These are phyloP conservation scores for Chaetomium olivaceum DNA, from an alignment of 2,329 filamentous ascomycete genomes.

Conservation along the genomic window DNA sequence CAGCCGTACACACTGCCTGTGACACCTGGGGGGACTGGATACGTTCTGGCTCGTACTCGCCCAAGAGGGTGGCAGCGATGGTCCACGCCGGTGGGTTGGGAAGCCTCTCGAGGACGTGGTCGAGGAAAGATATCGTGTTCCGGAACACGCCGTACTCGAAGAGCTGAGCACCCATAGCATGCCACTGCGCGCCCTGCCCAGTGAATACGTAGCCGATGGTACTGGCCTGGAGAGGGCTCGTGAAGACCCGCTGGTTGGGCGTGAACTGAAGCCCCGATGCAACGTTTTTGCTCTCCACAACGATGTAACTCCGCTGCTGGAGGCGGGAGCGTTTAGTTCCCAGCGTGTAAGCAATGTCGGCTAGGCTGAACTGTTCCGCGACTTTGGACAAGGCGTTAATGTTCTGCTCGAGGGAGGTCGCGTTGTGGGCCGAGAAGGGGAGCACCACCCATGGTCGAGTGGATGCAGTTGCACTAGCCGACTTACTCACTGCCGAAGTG, in stretches of 20 bases:
- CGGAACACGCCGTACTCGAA: constrained; percentile 15
- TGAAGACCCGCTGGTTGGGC: not conserved
- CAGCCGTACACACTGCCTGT: constrained; percentile 36
- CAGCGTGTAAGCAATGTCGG: constrained; percentile 15
- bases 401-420: not conserved
- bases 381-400: not conserved
- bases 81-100: not conserved
- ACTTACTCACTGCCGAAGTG: not conserved
- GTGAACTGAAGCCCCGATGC: not conserved
- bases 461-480: not conserved
- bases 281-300: not conserved
- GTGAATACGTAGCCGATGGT: not conserved
- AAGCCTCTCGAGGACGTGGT: not conserved
- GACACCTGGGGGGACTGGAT: not conserved
- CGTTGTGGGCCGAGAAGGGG: not conserved
- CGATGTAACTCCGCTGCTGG: constrained; percentile 25
- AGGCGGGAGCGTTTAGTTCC: constrained; percentile 36
- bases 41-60: not conserved
- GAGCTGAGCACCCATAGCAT: constrained; percentile 33
- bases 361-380: not conserved
- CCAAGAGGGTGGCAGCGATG: not conserved
- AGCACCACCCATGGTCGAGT: not conserved
- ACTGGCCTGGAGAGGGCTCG: not conserved
- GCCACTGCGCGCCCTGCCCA: constrained; percentile 37
- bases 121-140: not conserved